Evolutionary conservation across 73 alveolate species (phyloP).

Genomic region (Tetrahymena elliotti): DNA sequence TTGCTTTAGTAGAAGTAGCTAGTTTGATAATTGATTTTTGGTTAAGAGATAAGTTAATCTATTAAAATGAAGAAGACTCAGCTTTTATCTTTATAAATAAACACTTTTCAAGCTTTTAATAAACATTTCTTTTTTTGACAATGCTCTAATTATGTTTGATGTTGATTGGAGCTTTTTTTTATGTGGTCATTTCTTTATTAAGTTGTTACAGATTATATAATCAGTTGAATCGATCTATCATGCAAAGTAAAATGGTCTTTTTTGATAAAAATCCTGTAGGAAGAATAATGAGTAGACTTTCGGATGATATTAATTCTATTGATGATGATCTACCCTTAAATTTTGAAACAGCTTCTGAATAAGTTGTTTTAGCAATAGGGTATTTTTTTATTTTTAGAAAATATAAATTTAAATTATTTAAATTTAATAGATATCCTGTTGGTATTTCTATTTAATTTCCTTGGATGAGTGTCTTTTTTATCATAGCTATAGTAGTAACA

Average conservation of each 20-base stretch:
- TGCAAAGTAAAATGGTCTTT: conserved; percentile 38
- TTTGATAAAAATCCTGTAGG: conserved; percentile 89
- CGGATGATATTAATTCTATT: conserved; percentile 52
- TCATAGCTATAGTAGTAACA: not conserved
- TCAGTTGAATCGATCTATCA: not conserved
- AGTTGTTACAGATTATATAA: conserved; percentile 25
- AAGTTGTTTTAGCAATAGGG: conserved; percentile 4
- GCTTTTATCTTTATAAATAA: conserved; percentile 12
- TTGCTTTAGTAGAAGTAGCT: not conserved
- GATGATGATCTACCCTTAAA: conserved; percentile 35
- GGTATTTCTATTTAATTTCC: conserved; percentile 22
- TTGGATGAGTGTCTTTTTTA: not conserved
- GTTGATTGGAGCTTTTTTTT: not conserved
- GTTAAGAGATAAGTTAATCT: conserved; percentile 14
- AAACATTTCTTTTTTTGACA: not conserved
- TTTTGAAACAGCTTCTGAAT: not conserved
- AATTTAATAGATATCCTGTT: not conserved
- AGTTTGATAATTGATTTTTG: conserved; percentile 25
- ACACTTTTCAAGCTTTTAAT: not conserved
- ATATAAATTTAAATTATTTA: not conserved
- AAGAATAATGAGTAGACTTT: conserved; percentile 72
- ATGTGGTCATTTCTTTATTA: not conserved
- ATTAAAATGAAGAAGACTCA: not conserved
- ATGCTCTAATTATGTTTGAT: not conserved
- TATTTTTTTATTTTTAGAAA: not conserved